Base-by-base conservation (phyloP, 495 filamentous ascomycete species). In the Neurospora tetraspora region DNA sequence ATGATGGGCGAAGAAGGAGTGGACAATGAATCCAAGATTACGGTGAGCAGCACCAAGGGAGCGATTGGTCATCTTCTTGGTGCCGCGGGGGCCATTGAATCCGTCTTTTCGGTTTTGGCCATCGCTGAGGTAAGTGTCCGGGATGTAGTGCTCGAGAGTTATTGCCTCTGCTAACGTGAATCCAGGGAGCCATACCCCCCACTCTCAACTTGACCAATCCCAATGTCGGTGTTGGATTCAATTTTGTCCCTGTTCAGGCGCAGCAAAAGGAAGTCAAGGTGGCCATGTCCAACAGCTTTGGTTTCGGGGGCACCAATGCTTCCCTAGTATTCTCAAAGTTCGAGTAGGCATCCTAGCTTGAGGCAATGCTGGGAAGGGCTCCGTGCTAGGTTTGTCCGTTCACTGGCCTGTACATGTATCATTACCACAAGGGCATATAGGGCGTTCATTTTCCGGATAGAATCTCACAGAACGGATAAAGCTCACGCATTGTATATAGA, bases 271-370 rank as follows among this genome's bases (percentile, higher is more conserved):
- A 83, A 11, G 89, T 98, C 31, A 85, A 91, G 72, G 92, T 94
- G 36, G 91, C 91, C 39, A 74, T 99, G 76, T 94, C 93, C 23
- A 99, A 99, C 77, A 98, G 95, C 78, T 99, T 99, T 85, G 96
- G 96, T 2, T 99, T 99, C 84, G 96, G 96, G 11, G 96, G 96
- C 38, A 99, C 96, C 10, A 98, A 98, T 83, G 94, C 94, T 61
- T 93, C 88, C 74, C 83, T 99, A 59, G 95, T 94, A 73, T 97
- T 99, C 80, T 87, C 83, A 8, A 88, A 86, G 76, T 82, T 80
- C 20, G 75, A 81, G 2, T 81, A 77, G 53, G 4, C 1, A 16
- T 16, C 23, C 20, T 27, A 18, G 9, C 10, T 34, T 16, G 5
- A 10, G 53, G 27, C 2, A 18, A 65, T 34, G 23, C 53, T 18